Conservation (phyloP, 768 basidiomycete species). For the Gelatoporia subvermispora region DNA sequence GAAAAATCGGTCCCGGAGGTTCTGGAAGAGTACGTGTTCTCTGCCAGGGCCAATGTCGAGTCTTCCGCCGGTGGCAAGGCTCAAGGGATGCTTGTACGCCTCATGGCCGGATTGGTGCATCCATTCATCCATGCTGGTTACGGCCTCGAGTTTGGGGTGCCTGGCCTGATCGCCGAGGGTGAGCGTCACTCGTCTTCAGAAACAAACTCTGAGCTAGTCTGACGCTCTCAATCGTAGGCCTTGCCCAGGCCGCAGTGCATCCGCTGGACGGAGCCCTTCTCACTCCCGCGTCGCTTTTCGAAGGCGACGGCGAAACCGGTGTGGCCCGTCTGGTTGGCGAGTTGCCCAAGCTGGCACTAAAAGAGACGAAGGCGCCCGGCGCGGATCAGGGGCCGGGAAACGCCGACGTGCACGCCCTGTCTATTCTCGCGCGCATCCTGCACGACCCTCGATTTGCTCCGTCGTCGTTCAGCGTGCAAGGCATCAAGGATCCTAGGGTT, state of each 20-base stretch:
- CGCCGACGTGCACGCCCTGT: slow-evolving; percentile 39
- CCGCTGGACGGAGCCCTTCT: slow-evolving; percentile 27
- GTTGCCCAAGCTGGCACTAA: slow-evolving; percentile 4
- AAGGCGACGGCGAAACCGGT: neutral
- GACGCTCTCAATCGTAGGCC: slow-evolving; percentile 27
- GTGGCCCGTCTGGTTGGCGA: slow-evolving; percentile 1
- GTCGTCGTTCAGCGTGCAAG: slow-evolving; percentile 5
- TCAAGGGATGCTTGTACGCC: slow-evolving; percentile 46
- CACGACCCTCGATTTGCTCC: slow-evolving; percentile 34
- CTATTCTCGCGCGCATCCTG: slow-evolving; percentile 49
- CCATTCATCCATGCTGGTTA: slow-evolving; percentile 61
- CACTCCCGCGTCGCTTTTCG: slow-evolving; percentile 25
- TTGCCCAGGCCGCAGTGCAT: slow-evolving; percentile 52
- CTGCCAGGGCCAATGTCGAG: slow-evolving; percentile 22
- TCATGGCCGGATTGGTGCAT: slow-evolving; percentile 53
- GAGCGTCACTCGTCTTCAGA: neutral
- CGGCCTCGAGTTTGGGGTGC: slow-evolving; percentile 56
- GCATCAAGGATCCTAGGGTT: neutral
- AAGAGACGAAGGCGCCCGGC: neutral
- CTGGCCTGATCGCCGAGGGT: slow-evolving; percentile 63
- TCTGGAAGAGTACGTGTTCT: slow-evolving; percentile 60
- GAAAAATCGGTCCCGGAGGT: slow-evolving; percentile 37
- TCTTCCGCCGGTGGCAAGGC: slow-evolving; percentile 1
- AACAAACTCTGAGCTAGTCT: neutral
- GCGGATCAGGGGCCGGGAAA: neutral